Evolutionary conservation across 345 rosid species (phyloP).

Genomic region (Sonneratia alba): DNA sequence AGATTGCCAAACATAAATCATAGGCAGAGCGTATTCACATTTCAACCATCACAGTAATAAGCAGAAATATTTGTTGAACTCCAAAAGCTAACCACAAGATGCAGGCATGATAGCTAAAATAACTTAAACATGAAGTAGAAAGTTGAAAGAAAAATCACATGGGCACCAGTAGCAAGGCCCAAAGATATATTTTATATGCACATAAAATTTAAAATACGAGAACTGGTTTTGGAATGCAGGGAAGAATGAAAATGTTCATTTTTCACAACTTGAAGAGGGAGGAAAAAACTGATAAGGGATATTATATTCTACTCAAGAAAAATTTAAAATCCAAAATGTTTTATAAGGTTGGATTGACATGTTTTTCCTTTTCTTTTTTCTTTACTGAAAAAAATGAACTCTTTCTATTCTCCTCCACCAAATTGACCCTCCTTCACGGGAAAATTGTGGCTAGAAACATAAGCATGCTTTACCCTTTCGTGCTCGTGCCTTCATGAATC

Average conservation of each 20-base stretch:
- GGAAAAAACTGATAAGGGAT: background rate
- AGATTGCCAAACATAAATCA: background rate
- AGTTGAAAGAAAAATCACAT: background rate
- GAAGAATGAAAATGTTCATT: background rate
- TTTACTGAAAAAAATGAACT: background rate
- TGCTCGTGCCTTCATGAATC: slow-evolving; percentile 80
- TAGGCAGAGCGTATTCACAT: background rate
- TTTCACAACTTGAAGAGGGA: background rate
- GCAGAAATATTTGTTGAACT: background rate
- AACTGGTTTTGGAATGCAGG: background rate
- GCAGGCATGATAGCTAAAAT: background rate
- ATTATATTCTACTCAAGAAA: background rate
- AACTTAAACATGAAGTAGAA: background rate
- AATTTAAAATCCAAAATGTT: background rate
- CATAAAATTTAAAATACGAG: background rate
- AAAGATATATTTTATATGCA: background rate
- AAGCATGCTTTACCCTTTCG: slow-evolving; percentile 48
- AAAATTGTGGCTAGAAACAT: slow-evolving; percentile 2
- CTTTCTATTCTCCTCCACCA: background rate
- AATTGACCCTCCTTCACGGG: background rate
- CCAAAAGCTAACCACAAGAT: background rate
- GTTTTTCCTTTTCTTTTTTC: background rate
- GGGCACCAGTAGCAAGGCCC: background rate
- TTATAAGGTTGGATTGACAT: background rate
- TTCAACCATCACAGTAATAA: background rate